Conservation (phyloP, 192 early-diverging fungal genomes). For the Diversispora epigaea region DNA sequence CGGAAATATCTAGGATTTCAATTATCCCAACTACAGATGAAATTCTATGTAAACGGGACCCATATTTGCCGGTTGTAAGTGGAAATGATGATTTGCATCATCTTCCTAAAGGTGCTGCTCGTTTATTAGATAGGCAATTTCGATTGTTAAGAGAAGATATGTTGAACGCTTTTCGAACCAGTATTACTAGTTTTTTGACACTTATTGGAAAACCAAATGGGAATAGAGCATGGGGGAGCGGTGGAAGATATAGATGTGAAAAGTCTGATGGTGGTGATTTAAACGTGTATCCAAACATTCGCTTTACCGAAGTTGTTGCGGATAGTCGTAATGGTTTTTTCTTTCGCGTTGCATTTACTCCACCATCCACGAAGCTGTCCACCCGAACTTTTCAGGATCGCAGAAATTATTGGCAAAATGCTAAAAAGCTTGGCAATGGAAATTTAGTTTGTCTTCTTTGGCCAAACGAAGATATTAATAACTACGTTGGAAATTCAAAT, state of each 20-base stretch:
- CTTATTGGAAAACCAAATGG: background rate
- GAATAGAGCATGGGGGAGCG: constrained; percentile 26
- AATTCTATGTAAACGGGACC: constrained; percentile 38
- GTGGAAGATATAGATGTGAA: constrained; percentile 25
- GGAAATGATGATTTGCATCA: constrained; percentile 47
- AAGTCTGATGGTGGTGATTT: constrained; percentile 34
- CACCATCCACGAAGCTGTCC: constrained; percentile 3
- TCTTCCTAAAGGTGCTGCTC: constrained; percentile 43
- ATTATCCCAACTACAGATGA: constrained; percentile 58
- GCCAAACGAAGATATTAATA: background rate
- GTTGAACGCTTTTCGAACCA: constrained; percentile 43
- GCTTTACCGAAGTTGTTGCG: constrained; percentile 36
- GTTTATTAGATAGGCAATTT: constrained; percentile 59
- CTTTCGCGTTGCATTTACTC: constrained; percentile 35
- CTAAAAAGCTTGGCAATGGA: constrained; percentile 46
- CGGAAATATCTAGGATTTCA: constrained; percentile 44
- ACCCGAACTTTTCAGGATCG: constrained; percentile 25
- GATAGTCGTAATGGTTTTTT: constrained; percentile 32
- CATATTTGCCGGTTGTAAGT: constrained; percentile 48
- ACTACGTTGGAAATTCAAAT: background rate
- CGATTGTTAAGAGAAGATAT: constrained; percentile 61
- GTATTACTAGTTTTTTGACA: constrained; percentile 27
- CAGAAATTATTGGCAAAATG: constrained; percentile 46
- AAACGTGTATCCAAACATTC: constrained; percentile 42
- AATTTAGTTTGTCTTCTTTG: constrained; percentile 46